Percentiles rank a stretch among this genome's conserved stretches.
phyloP scores from a whole-genome alignment of 345 rosid genomes.

The Diplotaxis tenuifolia region DNA sequence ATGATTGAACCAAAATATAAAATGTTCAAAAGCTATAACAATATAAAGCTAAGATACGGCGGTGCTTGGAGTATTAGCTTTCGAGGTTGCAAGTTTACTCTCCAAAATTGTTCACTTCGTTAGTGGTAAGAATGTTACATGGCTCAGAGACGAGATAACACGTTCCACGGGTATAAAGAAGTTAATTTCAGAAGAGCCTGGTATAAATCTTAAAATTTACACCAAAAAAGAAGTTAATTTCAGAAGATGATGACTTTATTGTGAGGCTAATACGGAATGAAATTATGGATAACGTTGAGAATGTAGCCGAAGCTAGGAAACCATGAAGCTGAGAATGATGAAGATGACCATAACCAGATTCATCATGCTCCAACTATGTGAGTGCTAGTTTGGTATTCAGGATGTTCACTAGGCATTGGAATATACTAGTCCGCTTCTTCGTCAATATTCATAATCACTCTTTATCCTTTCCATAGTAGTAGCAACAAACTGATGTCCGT shows the following conservation, averaged over 20 bases:
- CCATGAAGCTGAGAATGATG: slow-evolving; percentile 57
- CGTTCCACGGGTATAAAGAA: slow-evolving; percentile 68
- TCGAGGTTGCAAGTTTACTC: no score
- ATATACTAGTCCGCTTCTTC: slow-evolving; percentile 14
- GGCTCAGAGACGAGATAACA: slow-evolving; percentile 70
- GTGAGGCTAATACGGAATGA: slow-evolving; percentile 62
- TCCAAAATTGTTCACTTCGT: no score
- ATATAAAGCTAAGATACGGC: no score
- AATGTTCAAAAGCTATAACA: no score
- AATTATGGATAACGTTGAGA: slow-evolving; percentile 59
- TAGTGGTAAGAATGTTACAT: slow-evolving; percentile 71
- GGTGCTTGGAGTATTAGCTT: no score
- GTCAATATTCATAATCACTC: no score
- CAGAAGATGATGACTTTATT: slow-evolving; percentile 74
- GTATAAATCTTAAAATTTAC: no score
- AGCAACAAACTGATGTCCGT: no score
- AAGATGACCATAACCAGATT: no score
- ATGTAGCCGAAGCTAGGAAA: slow-evolving; percentile 63
- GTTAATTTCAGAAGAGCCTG: slow-evolving; percentile 84
- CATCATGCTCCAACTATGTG: slow-evolving; percentile 19
- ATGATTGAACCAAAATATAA: no score
- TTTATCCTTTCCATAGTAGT: no score
- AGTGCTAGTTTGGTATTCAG: slow-evolving; percentile 19
- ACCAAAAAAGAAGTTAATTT: slow-evolving; percentile 74
- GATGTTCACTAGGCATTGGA: slow-evolving; percentile 26